Conservation (phyloP, 176 grass and related monocot species). For the Phragmites australis region DNA sequence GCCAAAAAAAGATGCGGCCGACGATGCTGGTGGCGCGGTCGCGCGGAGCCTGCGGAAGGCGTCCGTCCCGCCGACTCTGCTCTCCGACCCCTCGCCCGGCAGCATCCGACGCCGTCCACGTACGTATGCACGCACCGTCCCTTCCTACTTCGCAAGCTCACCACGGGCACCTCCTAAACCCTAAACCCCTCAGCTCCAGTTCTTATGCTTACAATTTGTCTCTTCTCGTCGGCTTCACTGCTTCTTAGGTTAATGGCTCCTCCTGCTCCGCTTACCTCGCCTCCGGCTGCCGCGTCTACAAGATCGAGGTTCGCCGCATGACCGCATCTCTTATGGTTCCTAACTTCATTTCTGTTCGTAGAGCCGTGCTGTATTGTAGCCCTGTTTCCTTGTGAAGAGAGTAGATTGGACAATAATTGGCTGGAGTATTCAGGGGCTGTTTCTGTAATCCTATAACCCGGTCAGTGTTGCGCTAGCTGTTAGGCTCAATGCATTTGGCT, state of each 20-base stretch:
- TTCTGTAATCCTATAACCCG: neutral
- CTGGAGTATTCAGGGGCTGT: neutral
- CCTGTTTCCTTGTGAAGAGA: neutral
- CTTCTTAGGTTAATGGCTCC: conserved; percentile 54
- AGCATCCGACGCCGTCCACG: conserved; percentile 71
- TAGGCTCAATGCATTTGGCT: conserved; percentile 9
- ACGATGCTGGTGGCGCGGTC: conserved; percentile 53
- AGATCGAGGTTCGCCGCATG: conserved; percentile 77
- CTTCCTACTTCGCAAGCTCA: neutral
- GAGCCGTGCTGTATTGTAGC: neutral
- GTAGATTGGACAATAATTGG: neutral
- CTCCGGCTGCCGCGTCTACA: conserved; percentile 78
- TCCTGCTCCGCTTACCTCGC: conserved; percentile 79
- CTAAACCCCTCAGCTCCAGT: conserved; percentile 20
- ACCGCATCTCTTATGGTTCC: neutral
- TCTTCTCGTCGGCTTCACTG: neutral
- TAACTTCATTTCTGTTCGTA: neutral
- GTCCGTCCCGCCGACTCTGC: conserved; percentile 54
- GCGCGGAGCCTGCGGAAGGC: conserved; percentile 85
- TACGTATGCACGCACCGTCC: neutral
- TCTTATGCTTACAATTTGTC: neutral
- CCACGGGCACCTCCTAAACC: conserved; percentile 27
- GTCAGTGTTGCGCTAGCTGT: neutral
- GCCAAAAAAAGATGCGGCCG: neutral
- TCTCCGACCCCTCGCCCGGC: conserved; percentile 70